phyloP scores from a whole-genome alignment of 495 filamentous ascomycete genomes.

The Baudoinia panamericana region DNA sequence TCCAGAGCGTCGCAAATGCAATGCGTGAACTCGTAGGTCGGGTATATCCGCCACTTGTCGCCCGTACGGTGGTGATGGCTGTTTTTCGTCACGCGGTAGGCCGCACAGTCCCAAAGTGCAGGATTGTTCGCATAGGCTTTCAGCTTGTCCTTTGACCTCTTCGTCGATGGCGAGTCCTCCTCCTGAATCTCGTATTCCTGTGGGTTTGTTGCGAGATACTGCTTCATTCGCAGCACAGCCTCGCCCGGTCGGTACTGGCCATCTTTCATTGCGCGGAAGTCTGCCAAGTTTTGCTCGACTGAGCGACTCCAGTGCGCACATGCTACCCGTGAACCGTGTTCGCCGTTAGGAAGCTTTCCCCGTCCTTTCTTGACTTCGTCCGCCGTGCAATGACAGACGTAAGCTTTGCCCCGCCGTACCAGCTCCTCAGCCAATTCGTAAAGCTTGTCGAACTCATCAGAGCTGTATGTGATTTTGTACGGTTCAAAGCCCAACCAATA shows the following conservation, averaged over 20 bases:
- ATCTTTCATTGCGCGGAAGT: constrained; percentile 84
- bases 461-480: constrained; percentile 60
- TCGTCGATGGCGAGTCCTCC: constrained; percentile 12
- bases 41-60: constrained; percentile 69
- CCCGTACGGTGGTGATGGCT: constrained; percentile 59
- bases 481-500: constrained; percentile 35
- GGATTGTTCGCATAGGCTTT: constrained; percentile 32
- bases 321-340: constrained; percentile 44
- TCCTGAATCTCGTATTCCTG: constrained; percentile 21
- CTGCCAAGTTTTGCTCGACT: constrained; percentile 58
- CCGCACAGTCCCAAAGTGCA: constrained; percentile 61
- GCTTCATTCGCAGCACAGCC: constrained; percentile 88
- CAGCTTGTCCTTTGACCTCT: constrained; percentile 14
- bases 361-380: constrained; percentile 72
- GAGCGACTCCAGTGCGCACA: constrained; percentile 66
- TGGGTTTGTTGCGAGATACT: constrained; percentile 39
- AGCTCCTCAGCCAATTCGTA: constrained; percentile 83
- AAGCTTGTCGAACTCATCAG: constrained; percentile 72
- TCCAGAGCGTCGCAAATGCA: constrained; percentile 83
- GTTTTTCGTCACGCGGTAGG: constrained; percentile 60
- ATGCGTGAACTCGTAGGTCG: constrained; percentile 85
- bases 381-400: constrained; percentile 62
- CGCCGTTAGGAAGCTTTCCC: constrained; percentile 53
- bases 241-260: constrained; percentile 80
- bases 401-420: constrained; percentile 57